Conservation (phyloP, 1,284 basidiomycete species). For the Wolfiporia cocos region DNA sequence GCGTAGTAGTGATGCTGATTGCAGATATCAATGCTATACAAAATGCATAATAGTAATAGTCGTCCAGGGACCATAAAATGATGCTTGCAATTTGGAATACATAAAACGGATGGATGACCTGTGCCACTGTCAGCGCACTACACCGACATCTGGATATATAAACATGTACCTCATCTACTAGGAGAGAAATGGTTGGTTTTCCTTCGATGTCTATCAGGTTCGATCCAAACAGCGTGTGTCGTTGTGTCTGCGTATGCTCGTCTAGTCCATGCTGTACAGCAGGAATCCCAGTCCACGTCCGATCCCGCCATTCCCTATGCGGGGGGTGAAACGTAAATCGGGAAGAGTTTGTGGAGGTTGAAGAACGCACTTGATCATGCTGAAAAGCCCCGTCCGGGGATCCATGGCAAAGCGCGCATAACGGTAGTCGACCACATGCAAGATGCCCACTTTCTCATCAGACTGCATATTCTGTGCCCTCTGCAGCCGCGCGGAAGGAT, state of each 20-base stretch:
- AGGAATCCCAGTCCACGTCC: conserved; percentile 61
- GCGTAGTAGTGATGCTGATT: conserved; percentile 80
- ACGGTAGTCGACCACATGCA: conserved; percentile 74
- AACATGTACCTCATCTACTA: conserved; percentile 79
- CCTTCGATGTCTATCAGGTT: conserved; percentile 92
- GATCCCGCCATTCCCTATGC: conserved; percentile 88
- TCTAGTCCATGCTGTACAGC: conserved; percentile 64
- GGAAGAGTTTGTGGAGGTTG: conserved; percentile 24
- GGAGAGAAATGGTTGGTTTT: conserved; percentile 76
- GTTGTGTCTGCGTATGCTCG: conserved; percentile 51
- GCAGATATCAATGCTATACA: conserved; percentile 94
- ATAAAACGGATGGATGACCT: conserved; percentile 95
- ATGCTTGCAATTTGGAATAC: conserved; percentile 98
- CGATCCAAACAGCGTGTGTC: conserved; percentile 72
- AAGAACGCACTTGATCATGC: conserved; percentile 63
- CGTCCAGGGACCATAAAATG: conserved; percentile 89
- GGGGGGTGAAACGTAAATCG: conserved; percentile 2
- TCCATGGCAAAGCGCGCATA: conserved; percentile 92
- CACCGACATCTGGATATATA: background rate
- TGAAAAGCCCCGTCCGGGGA: conserved; percentile 78
- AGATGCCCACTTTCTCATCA: conserved; percentile 36
- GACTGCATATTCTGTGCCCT: conserved; percentile 22
- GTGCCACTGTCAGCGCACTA: background rate
- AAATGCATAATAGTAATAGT: conserved; percentile 97
- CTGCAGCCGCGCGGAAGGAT: conserved; percentile 13